Evolutionary conservation across 2,329 filamentous ascomycete genomes (phyloP).

Genomic region (Fonsecaea multimorphosa): DNA sequence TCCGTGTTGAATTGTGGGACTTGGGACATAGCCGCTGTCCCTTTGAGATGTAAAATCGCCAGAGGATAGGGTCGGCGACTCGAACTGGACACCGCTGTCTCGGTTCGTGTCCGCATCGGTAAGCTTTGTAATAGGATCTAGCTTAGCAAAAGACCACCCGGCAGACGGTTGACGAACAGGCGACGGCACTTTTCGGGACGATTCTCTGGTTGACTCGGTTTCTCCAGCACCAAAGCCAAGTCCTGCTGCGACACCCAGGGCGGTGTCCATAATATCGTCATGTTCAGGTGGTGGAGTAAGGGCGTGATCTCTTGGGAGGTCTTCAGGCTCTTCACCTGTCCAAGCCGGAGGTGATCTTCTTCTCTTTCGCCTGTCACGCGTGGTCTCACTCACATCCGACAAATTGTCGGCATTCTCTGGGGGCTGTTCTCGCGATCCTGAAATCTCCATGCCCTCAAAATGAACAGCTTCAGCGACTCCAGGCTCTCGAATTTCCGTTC

Average conservation of each 20-base stretch:
- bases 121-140: slow-evolving; percentile 15
- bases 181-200: slow-evolving; percentile 15
- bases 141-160: slow-evolving; percentile 37
- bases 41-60: slow-evolving; percentile 40
- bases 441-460: not conserved
- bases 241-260: slow-evolving; percentile 38
- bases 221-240: slow-evolving; percentile 34
- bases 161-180: slow-evolving; percentile 24
- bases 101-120: slow-evolving; percentile 42
- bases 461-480: slow-evolving; percentile 8
- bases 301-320: slow-evolving; percentile 36
- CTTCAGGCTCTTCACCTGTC: slow-evolving; percentile 37
- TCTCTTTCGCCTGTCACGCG: slow-evolving; percentile 37
- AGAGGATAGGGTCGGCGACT: slow-evolving; percentile 49
- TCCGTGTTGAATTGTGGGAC: slow-evolving; percentile 30
- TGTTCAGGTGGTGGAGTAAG: slow-evolving; percentile 38
- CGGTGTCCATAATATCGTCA: slow-evolving; percentile 39
- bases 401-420: slow-evolving; percentile 20
- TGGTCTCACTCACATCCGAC: slow-evolving; percentile 38
- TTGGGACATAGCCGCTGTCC: slow-evolving; percentile 54
- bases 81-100: slow-evolving; percentile 54
- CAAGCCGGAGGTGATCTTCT: slow-evolving; percentile 36
- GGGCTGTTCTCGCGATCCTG: not conserved
- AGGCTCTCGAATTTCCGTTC: slow-evolving; percentile 2
- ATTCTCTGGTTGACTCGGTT: slow-evolving; percentile 20